phyloP scores from a whole-genome alignment of 352 stramenopile genomes.

The Phytophthora nicotianae region DNA sequence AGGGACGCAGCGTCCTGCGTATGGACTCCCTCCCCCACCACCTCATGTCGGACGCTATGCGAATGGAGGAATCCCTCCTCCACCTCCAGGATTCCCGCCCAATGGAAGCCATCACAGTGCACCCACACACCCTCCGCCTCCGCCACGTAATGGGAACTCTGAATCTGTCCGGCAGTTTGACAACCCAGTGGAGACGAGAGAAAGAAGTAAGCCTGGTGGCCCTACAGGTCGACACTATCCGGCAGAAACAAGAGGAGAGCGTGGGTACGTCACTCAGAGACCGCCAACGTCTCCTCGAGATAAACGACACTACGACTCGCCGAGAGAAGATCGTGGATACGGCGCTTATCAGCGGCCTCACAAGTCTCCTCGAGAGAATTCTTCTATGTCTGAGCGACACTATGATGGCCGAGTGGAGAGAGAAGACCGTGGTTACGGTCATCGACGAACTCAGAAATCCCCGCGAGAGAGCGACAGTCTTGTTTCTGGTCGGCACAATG shows the following conservation, averaged over 20 bases:
- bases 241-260: slow-evolving; percentile 29
- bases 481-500: slow-evolving; percentile 4
- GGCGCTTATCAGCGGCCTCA: slow-evolving; percentile 16
- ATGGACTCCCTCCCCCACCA: slow-evolving; percentile 26
- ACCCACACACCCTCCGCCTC: slow-evolving; percentile 17
- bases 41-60: slow-evolving; percentile 19
- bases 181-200: slow-evolving; percentile 16
- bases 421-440: slow-evolving; percentile 24
- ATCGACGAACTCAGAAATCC: slow-evolving; percentile 17
- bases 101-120: slow-evolving; percentile 31
- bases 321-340: slow-evolving; percentile 34
- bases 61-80: slow-evolving; percentile 26
- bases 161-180: slow-evolving; percentile 24
- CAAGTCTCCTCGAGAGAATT: slow-evolving; percentile 8
- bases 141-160: slow-evolving; percentile 14
- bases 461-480: slow-evolving; percentile 3
- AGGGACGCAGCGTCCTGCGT: slow-evolving; percentile 27
- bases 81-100: slow-evolving; percentile 25
- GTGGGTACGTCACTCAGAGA: slow-evolving; percentile 22
- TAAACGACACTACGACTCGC: slow-evolving; percentile 14
- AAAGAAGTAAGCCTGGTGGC: slow-evolving; percentile 4
- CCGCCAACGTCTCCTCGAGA: slow-evolving; percentile 17
- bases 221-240: slow-evolving; percentile 12
- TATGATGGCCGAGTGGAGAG: slow-evolving; percentile 14
- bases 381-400: slow-evolving; percentile 7